Evolutionary conservation across 306 rosid species (phyloP), one percentile per base, ranked within the genome.

Genomic region (Pyrus pyrifolia): DNA sequence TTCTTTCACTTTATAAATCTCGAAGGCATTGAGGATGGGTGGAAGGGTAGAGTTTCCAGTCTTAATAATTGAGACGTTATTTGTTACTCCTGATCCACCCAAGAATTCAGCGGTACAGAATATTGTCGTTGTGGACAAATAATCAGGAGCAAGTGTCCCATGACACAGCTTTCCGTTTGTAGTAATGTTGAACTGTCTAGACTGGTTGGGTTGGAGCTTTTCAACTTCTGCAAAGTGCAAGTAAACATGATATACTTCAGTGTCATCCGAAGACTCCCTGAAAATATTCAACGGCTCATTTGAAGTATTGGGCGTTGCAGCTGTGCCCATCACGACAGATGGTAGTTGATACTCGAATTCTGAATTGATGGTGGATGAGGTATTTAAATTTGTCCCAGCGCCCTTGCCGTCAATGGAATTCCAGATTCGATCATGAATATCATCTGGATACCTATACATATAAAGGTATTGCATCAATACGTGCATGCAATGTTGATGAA

Each of bases 21-120:
- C 93, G 11, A 45, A n/a, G 30, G 93, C 89, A 40, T 85, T 89
- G 74, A 87, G 70, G 33, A 85, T 81, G 4, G 91, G 87, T 5
- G 87, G 93, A 73, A 83, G 81, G 22, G 75, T 78, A 21, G 91
- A 80, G 21, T 74, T 67, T 2, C 72, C 49, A 17, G 46, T 51
- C n/a, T 40, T 62, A 1, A n/a, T 7, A 40, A 80, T 55, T 0
- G 59, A 52, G 4, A 44, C 33, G 2, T 31, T 40, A 25, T 58
- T 10, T 33, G 1, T 1, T 33, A 33, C 38, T 33, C 7, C 38
- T 33, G 38, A 5, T 33, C 8, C 38, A 33, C 38, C 6, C 38
- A 5, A 33, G 4, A 5, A 13, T 5, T 8, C 22, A 10, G 65
- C 67, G 13, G 3, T 38, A 8, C 22, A 9, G 21, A 73, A 72